Evolutionary conservation across 2,329 filamentous ascomycete genomes (phyloP).

Genomic region (Xylariales sp.): DNA sequence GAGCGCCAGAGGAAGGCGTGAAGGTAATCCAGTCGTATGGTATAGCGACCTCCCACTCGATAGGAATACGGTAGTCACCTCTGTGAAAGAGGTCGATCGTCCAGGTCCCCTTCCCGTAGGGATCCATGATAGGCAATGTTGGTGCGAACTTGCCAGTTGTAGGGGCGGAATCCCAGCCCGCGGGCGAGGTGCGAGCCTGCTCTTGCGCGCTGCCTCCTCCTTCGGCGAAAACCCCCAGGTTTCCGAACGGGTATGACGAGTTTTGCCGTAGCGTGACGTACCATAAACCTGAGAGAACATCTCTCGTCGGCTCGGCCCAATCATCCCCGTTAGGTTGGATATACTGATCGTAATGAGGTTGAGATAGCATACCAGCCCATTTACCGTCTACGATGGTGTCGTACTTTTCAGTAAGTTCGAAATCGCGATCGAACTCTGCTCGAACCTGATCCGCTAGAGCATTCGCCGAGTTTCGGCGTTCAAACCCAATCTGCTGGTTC

Average conservation of each 20-base stretch:
- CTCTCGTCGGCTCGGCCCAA: conserved; percentile 66
- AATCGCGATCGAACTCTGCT: conserved; percentile 63
- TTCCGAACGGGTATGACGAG: conserved; percentile 62
- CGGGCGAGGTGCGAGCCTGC: conserved; percentile 63
- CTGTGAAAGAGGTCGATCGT: conserved; percentile 63
- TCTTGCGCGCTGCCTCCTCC: conserved; percentile 66
- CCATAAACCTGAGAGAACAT: conserved; percentile 64
- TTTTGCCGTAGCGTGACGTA: conserved; percentile 64
- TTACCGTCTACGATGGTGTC: conserved; percentile 64
- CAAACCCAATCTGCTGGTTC: conserved; percentile 66
- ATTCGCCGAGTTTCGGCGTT: conserved; percentile 69
- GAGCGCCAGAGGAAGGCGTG: conserved; percentile 42
- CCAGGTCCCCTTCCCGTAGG: conserved; percentile 58
- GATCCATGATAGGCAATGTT: conserved; percentile 58
- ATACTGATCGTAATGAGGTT: conserved; percentile 55
- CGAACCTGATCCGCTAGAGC: conserved; percentile 58
- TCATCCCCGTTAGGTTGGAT: conserved; percentile 70
- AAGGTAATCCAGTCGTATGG: conserved; percentile 54
- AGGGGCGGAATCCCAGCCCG: conserved; percentile 55
- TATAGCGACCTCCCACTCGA: conserved; percentile 55
- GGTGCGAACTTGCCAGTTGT: conserved; percentile 54
- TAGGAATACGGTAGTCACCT: conserved; percentile 53
- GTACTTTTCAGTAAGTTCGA: conserved; percentile 61
- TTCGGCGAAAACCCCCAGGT: conserved; percentile 66
- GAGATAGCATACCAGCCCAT: conserved; percentile 67